Evolutionary conservation across 805 yeast species (phyloP).

Genomic region (Myxozyma melibiosi): DNA sequence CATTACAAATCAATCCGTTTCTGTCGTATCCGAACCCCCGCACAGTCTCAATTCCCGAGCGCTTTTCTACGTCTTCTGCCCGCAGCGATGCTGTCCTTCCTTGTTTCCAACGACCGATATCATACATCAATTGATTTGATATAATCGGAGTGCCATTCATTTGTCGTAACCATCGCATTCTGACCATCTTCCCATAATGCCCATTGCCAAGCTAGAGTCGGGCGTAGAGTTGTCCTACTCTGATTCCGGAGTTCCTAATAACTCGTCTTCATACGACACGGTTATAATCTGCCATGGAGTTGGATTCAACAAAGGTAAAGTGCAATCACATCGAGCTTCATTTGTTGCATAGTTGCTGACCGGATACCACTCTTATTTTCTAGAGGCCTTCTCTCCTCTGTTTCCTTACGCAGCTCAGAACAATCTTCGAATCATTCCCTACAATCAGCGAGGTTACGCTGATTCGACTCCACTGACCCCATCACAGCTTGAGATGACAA

Average conservation of each 20-base stretch:
- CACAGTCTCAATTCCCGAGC: too few species aligned
- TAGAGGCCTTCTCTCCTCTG: neutral
- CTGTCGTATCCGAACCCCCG: too few species aligned
- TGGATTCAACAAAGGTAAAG: slow-evolving; percentile 12
- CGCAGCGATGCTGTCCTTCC: too few species aligned
- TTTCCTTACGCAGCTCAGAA: neutral
- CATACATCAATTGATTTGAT: too few species aligned
- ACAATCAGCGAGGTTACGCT: slow-evolving; percentile 17
- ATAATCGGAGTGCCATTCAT: too few species aligned
- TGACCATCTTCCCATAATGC: neutral
- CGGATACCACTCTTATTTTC: neutral
- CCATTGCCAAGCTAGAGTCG: neutral
- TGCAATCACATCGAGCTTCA: too few species aligned
- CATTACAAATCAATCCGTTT: too few species aligned
- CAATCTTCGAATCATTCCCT: slow-evolving; percentile 4
- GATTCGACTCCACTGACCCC: neutral
- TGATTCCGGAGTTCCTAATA: slow-evolving; percentile 6
- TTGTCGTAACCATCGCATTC: too few species aligned
- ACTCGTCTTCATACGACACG: neutral
- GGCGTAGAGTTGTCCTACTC: slow-evolving; percentile 7
- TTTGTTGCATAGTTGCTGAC: neutral
- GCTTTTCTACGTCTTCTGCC: too few species aligned
- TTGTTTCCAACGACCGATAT: too few species aligned
- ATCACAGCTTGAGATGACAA: neutral
- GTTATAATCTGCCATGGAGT: slow-evolving; percentile 12